Evolutionary conservation across 2,329 filamentous ascomycete species (phyloP), one percentile per base, ranked within the genome.

Genomic region (Epichloe amarillans): DNA sequence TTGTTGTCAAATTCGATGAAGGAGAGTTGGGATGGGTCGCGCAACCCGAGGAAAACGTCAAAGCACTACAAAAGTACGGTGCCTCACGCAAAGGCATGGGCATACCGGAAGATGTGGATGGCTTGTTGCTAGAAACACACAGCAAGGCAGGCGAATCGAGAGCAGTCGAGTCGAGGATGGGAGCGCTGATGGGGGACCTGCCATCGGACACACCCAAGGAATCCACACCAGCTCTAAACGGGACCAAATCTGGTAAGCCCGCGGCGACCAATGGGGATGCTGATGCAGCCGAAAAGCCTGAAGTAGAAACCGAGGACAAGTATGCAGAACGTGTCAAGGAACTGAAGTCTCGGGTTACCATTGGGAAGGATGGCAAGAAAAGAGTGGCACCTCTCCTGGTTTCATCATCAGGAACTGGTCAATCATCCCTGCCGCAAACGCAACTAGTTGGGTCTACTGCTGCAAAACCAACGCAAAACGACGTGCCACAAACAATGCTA

Each of bases 311-410:
- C 8, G 71, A 71, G 1, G 74, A 79, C 56, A 79, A 80, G 62
- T 63, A 70, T 4, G 75, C 72, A 1, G 72, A 78, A 53, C 69
- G 76, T 53, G 73, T 80, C 60, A 74, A 71, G 55, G 72, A 73
- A 59, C 69, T 97, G 56, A 97, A 97, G 67, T 88, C 91, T 55
- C 80, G 93, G 49, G 90, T 97, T 3, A 96, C 91, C 0, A 84
- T 96, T 53, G 95, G 88, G 0, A 97, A 96, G 64, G 91, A 98
- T 57, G 93, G 93, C 33, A 97, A 93, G 70, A 98, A 98, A 70
- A 80, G 93, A 50, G 91, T 98, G 50, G 87, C 89, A 4, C 93
- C 93, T 2, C 74, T 98, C 56, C 75, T 98, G 12, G 88, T 98
- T 6, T 95, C 91, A 0, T 89, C 88, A 0, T 91, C 90, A 8